phyloP scores from a whole-genome alignment of 208 protist species.

The Trypanosoma scelopori region DNA sequence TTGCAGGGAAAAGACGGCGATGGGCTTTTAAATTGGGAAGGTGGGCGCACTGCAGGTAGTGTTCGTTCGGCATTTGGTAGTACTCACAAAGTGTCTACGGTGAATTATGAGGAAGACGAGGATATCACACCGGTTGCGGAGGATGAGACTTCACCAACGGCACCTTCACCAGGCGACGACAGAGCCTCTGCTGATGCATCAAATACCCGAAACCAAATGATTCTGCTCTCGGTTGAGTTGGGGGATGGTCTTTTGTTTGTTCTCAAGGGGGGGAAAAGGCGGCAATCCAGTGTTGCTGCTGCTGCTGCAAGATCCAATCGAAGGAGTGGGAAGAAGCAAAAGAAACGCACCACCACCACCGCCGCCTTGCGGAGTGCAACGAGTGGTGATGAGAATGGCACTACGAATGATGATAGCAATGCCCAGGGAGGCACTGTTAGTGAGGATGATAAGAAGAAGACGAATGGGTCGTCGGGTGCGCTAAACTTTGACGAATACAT shows the following conservation, averaged over 20 bases:
- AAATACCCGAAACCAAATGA: not conserved
- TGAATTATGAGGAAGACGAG: not conserved
- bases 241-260: slow-evolving; percentile 18
- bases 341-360: not conserved
- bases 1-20: not conserved
- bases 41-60: too few species aligned
- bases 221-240: slow-evolving; percentile 8
- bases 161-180: not conserved
- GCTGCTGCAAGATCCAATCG: not conserved
- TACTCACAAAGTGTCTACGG: not conserved
- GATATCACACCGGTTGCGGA: not conserved
- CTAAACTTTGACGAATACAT: slow-evolving; percentile 13
- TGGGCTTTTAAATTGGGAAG: too few species aligned
- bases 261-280: slow-evolving; percentile 4
- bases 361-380: too few species aligned
- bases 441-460: too few species aligned
- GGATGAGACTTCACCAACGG: not conserved
- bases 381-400: too few species aligned
- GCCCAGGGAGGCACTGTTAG: too few species aligned
- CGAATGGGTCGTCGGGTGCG: too few species aligned
- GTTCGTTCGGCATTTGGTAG: not conserved
- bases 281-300: not conserved
- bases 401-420: too few species aligned
- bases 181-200: not conserved
- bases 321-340: slow-evolving; percentile 4